Percentiles rank a stretch among this genome's conserved stretches.
These are phyloP conservation scores for Aspergillus campestris DNA, from an alignment of 495 filamentous ascomycete species.

Conservation along the genomic window DNA sequence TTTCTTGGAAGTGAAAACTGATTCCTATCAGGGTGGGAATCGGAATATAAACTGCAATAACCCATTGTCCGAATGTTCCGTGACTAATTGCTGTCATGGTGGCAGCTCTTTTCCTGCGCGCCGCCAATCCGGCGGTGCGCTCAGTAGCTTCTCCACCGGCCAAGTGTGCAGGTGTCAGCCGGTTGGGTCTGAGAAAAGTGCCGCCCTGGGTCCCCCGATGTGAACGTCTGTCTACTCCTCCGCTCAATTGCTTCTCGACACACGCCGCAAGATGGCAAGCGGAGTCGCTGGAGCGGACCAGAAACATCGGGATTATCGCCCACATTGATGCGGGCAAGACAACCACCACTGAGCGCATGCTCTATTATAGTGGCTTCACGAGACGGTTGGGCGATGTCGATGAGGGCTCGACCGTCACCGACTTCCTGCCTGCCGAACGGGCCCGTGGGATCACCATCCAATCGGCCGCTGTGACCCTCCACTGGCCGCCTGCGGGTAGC, in stretches of 20 bases:
- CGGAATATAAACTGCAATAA: slow-evolving; percentile 2
- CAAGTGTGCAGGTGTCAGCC: not conserved
- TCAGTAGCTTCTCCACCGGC: slow-evolving; percentile 4
- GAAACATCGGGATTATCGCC: slow-evolving; percentile 98
- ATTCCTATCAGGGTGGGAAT: no score
- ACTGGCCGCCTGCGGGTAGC: slow-evolving; percentile 56
- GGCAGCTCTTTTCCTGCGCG: slow-evolving; percentile 28
- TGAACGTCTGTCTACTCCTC: slow-evolving; percentile 1
- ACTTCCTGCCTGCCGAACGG: slow-evolving; percentile 92
- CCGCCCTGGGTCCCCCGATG: not conserved
- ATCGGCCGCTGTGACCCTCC: slow-evolving; percentile 91
- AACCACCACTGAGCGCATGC: slow-evolving; percentile 98
- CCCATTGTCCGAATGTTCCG: slow-evolving; percentile 3
- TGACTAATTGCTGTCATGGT: slow-evolving; percentile 21
- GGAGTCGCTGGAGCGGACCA: slow-evolving; percentile 47
- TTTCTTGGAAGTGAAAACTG: not conserved
- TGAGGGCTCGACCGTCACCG: slow-evolving; percentile 93
- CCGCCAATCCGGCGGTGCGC: slow-evolving; percentile 21
- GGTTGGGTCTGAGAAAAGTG: slow-evolving; percentile 1
- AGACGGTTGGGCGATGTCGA: slow-evolving; percentile 92
- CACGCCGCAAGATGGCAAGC: slow-evolving; percentile 14
- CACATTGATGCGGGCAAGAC: slow-evolving; percentile 99
- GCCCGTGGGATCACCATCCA: slow-evolving; percentile 96
- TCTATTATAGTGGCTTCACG: slow-evolving; percentile 91
- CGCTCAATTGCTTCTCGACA: slow-evolving; percentile 21